Conservation (phyloP, 352 stramenopile species). For the Thraustotheca clavata region DNA sequence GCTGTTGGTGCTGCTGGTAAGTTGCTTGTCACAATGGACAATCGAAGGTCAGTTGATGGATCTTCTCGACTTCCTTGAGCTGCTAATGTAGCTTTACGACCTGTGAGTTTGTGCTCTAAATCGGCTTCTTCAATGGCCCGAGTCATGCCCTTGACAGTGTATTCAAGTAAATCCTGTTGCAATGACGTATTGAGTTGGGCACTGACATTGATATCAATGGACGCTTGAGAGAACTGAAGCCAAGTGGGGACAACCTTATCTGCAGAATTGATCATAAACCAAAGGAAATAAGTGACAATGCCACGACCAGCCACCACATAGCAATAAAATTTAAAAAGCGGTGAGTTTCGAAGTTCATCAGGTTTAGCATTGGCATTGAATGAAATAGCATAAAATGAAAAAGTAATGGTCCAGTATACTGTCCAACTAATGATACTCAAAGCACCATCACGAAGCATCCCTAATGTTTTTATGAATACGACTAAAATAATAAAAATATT, state of each 20-base stretch:
- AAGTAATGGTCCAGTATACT: constrained; percentile 75
- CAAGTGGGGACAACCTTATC: constrained; percentile 45
- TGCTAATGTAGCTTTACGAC: background rate
- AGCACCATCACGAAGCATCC: constrained; percentile 64
- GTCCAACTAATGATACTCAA: constrained; percentile 80
- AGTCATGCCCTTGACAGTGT: constrained; percentile 85
- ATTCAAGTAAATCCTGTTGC: constrained; percentile 83
- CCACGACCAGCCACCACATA: constrained; percentile 61
- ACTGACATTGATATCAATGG: constrained; percentile 70
- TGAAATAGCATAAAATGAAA: constrained; percentile 64
- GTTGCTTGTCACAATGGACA: constrained; percentile 28
- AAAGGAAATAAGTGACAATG: constrained; percentile 48
- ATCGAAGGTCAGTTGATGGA: constrained; percentile 11
- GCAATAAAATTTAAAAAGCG: constrained; percentile 55
- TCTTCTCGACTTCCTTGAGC: background rate
- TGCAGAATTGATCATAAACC: constrained; percentile 79
- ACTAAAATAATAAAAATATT: background rate
- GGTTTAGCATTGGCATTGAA: constrained; percentile 51
- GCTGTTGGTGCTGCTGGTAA: constrained; percentile 20
- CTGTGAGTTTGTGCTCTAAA: constrained; percentile 38
- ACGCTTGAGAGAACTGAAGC: constrained; percentile 69
- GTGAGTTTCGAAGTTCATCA: constrained; percentile 30
- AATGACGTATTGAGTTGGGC: constrained; percentile 83
- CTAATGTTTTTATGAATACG: background rate
- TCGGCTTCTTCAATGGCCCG: constrained; percentile 59